A percentile compares a stretch with the other conserved stretches of the same genome.
Evolutionary conservation across 2,329 filamentous ascomycete species (phyloP).

Genomic region (Rutstroemia sp.): DNA sequence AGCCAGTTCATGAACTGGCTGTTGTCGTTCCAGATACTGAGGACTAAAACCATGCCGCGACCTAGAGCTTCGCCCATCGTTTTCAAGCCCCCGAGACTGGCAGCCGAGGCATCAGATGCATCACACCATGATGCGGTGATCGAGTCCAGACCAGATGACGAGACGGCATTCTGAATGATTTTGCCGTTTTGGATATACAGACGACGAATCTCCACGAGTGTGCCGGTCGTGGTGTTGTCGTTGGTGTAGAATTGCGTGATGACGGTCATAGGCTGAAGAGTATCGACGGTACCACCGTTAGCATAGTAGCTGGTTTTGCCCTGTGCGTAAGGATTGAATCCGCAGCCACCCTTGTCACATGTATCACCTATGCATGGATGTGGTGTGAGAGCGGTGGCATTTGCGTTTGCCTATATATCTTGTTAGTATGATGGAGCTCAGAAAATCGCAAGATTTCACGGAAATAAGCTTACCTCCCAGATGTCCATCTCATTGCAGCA

Average conservation of each 20-base stretch:
- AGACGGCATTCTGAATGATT: constrained; percentile 41
- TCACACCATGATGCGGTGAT: constrained; percentile 38
- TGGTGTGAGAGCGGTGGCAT: constrained; percentile 50
- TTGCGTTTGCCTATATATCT: constrained; percentile 37
- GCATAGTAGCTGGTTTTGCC: constrained; percentile 50
- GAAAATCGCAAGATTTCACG: constrained; percentile 58
- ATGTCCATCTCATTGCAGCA: constrained; percentile 63
- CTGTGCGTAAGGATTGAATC: constrained; percentile 52
- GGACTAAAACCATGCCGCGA: constrained; percentile 52
- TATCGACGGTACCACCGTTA: constrained; percentile 42
- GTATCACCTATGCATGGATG: constrained; percentile 45
- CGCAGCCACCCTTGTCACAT: constrained; percentile 53
- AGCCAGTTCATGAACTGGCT: constrained; percentile 63
- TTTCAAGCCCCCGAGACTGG: constrained; percentile 45
- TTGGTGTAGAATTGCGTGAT: constrained; percentile 51
- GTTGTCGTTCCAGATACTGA: constrained; percentile 50
- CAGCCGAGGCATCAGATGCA: constrained; percentile 41
- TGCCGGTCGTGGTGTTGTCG: constrained; percentile 40
- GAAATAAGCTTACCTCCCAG: constrained; percentile 39
- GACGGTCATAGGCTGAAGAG: constrained; percentile 44
- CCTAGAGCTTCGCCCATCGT: constrained; percentile 46
- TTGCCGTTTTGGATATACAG: constrained; percentile 48
- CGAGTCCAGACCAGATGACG: constrained; percentile 35
- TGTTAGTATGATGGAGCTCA: constrained; percentile 34
- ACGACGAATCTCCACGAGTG: constrained; percentile 44